phyloP scores from a whole-genome alignment of 805 yeast genomes.

The Metschnikowia cubensis region DNA sequence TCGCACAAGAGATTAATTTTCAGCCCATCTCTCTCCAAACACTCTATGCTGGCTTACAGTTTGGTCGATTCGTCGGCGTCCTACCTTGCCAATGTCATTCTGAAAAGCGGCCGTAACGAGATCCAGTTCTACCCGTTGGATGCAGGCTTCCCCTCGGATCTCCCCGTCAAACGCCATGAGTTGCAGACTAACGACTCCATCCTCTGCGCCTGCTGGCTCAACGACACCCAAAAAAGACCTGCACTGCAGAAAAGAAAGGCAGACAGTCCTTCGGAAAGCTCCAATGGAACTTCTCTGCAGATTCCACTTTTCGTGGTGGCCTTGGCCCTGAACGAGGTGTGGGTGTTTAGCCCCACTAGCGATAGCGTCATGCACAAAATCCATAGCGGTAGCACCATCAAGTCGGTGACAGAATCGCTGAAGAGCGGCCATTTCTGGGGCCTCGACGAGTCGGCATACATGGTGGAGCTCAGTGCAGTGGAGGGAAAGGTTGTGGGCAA shows the following conservation, averaged over 20 bases:
- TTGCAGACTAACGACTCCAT: conserved; percentile 39
- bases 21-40: neutral
- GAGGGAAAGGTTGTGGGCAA: conserved; percentile 18
- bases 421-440: conserved; percentile 23
- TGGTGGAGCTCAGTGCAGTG: conserved; percentile 24
- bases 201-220: conserved; percentile 35
- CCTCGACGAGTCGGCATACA: conserved; percentile 13
- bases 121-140: conserved; percentile 36
- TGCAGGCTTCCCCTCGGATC: conserved; percentile 11
- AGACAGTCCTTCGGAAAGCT: neutral
- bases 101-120: conserved; percentile 45
- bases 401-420: conserved; percentile 15
- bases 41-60: conserved; percentile 15
- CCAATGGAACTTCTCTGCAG: conserved; percentile 1
- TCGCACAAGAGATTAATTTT: conserved; percentile 4
- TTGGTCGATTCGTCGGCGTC: conserved; percentile 27
- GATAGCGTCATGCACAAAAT: conserved; percentile 36
- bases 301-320: conserved; percentile 27
- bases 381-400: conserved; percentile 21
- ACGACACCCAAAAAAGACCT: conserved; percentile 6
- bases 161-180: conserved; percentile 31
- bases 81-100: conserved; percentile 36
- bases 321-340: conserved; percentile 35
- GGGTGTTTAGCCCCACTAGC: conserved; percentile 42
- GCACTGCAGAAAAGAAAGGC: conserved; percentile 5